phyloP scores from a whole-genome alignment of 2,329 filamentous ascomycete genomes.

The Knufia petricola region DNA sequence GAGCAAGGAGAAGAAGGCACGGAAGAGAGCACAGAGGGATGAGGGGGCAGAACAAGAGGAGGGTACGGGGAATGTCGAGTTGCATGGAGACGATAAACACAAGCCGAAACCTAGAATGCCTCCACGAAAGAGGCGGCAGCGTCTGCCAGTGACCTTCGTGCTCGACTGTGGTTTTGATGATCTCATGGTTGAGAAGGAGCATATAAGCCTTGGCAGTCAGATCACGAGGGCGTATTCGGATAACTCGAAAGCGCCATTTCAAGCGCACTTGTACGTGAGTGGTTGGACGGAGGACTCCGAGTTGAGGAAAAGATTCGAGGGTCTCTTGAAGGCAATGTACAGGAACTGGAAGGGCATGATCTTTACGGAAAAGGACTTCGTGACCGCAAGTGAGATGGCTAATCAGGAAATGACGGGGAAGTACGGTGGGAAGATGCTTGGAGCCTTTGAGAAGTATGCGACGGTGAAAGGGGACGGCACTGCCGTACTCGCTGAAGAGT shows the following conservation, averaged over 20 bases:
- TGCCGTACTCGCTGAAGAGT: too few species aligned
- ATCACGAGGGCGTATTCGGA: constrained; percentile 84
- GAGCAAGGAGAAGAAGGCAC: constrained; percentile 42
- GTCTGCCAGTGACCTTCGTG: constrained; percentile 68
- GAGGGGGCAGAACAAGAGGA: constrained; percentile 24
- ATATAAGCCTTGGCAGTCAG: constrained; percentile 72
- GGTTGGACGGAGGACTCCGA: constrained; percentile 62
- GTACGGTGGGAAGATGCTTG: constrained; percentile 49
- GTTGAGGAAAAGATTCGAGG: constrained; percentile 71
- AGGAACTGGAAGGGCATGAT: constrained; percentile 68
- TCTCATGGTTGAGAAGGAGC: constrained; percentile 78
- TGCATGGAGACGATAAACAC: constrained; percentile 6
- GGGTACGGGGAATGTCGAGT: constrained; percentile 23
- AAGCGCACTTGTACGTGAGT: constrained; percentile 64
- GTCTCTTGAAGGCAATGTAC: constrained; percentile 60
- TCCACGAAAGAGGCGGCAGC: constrained; percentile 34
- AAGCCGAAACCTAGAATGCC: constrained; percentile 22
- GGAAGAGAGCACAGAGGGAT: constrained; percentile 31
- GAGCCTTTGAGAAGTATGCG: constrained; percentile 40
- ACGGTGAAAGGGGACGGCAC: background rate
- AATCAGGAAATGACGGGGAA: constrained; percentile 55
- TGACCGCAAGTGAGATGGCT: constrained; percentile 56
- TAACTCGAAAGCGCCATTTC: constrained; percentile 60
- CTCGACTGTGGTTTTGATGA: constrained; percentile 89
- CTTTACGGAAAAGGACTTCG: constrained; percentile 66